Percentiles rank a stretch among this genome's conserved stretches.
Evolutionary conservation across 2,329 filamentous ascomycete genomes (phyloP).

Genomic region (Endoconidiophora laricicola): DNA sequence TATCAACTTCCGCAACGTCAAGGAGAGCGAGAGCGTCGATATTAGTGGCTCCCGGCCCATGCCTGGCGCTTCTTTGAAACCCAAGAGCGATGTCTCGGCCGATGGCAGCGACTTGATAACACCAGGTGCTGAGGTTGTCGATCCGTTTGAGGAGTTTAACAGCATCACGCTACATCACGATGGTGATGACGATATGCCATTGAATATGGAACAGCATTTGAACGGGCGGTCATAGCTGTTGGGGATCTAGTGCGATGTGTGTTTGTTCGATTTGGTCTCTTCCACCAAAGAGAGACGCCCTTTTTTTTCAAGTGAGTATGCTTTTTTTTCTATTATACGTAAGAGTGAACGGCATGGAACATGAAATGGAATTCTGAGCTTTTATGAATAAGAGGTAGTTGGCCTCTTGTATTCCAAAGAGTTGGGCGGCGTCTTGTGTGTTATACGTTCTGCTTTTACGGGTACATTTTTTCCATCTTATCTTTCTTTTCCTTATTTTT

Average conservation of each 20-base stretch:
- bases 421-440: not conserved
- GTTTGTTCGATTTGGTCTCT: too few relatives aligned
- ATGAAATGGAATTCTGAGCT: not conserved
- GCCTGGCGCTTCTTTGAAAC: slow-evolving; percentile 12
- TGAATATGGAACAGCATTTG: slow-evolving; percentile 18
- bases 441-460: slow-evolving; percentile 13
- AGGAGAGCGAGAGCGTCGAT: slow-evolving; percentile 91
- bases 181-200: slow-evolving; percentile 49
- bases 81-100: slow-evolving; percentile 2
- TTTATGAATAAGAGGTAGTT: not conserved
- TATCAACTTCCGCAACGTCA: slow-evolving; percentile 93
- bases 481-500: slow-evolving; percentile 7
- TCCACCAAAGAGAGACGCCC: not conserved
- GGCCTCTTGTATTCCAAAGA: too few relatives aligned
- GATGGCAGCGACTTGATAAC: slow-evolving; percentile 49
- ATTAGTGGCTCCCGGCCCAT: slow-evolving; percentile 44
- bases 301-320: not conserved
- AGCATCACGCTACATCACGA: slow-evolving; percentile 95
- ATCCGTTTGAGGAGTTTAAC: slow-evolving; percentile 98
- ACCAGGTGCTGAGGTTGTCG: slow-evolving; percentile 61
- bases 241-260: too few relatives aligned
- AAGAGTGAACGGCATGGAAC: not conserved
- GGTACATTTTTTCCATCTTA: slow-evolving; percentile 11
- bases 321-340: not conserved
- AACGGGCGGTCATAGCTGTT: slow-evolving; percentile 14